Conservation (phyloP, 495 filamentous ascomycete genomes). For the Penicillium alfredii region DNA sequence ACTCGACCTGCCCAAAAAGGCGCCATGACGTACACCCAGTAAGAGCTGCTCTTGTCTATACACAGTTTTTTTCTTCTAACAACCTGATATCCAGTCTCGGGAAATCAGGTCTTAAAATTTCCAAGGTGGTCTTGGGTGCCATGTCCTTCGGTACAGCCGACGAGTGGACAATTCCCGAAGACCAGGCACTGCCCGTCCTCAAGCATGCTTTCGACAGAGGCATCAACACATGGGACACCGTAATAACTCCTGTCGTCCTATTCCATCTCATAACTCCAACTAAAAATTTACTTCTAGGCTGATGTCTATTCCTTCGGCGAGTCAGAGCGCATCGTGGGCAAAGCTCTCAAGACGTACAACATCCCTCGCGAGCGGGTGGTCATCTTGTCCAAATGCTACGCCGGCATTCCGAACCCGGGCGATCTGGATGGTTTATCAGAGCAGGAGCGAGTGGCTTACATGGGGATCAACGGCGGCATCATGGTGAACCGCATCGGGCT, state of each 20-base stretch:
- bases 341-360: slow-evolving; percentile 59
- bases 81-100: slow-evolving; percentile 25
- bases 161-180: slow-evolving; percentile 39
- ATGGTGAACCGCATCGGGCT: slow-evolving; percentile 40
- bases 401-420: neutral
- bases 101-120: slow-evolving; percentile 40
- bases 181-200: slow-evolving; percentile 26
- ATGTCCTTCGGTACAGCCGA: slow-evolving; percentile 38
- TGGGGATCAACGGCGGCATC: neutral
- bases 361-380: slow-evolving; percentile 66
- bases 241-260: neutral
- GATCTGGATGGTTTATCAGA: neutral
- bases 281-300: neutral
- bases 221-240: slow-evolving; percentile 19
- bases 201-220: slow-evolving; percentile 32
- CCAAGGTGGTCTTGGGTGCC: slow-evolving; percentile 39
- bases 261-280: no score
- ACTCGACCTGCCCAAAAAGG: neutral
- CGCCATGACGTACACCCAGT: neutral
- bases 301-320: slow-evolving; percentile 57
- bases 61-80: neutral
- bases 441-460: neutral
- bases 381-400: slow-evolving; percentile 60
- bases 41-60: neutral
- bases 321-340: slow-evolving; percentile 62